Percentiles rank a stretch among this genome's conserved stretches.
phyloP scores from a whole-genome alignment of 768 basidiomycete species.

The Lentinula raphanica region DNA sequence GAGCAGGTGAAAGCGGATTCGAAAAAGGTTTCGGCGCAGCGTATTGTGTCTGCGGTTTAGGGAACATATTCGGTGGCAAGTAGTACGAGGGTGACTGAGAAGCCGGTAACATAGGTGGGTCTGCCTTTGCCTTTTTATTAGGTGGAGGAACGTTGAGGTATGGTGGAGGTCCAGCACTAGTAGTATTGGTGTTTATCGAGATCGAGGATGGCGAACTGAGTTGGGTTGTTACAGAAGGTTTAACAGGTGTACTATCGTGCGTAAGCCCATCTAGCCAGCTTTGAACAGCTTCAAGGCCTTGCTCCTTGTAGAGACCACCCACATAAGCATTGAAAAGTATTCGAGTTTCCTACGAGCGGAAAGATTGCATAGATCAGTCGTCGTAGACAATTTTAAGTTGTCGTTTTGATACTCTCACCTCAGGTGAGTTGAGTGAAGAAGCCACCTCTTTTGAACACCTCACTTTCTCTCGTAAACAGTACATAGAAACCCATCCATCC shows the following conservation, averaged over 20 bases:
- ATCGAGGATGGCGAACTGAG: neutral
- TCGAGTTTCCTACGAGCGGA: conserved; percentile 43
- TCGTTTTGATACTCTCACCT: conserved; percentile 33
- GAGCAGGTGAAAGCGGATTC: conserved; percentile 63
- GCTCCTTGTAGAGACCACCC: conserved; percentile 55
- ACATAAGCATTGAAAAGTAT: conserved; percentile 62
- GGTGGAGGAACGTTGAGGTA: conserved; percentile 17
- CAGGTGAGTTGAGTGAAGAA: conserved; percentile 27
- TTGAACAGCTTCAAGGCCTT: conserved; percentile 45
- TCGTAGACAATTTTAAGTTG: conserved; percentile 4
- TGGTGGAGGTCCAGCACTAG: conserved; percentile 4
- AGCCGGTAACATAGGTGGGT: conserved; percentile 28
- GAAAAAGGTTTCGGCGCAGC: conserved; percentile 17
- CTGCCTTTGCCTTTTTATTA: conserved; percentile 36
- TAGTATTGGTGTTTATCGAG: conserved; percentile 1
- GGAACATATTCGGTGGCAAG: conserved; percentile 7
- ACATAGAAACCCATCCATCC: conserved; percentile 43
- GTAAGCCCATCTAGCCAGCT: conserved; percentile 50
- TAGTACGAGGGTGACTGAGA: conserved; percentile 19
- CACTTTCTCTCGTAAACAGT: conserved; percentile 43
- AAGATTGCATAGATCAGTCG: conserved; percentile 2
- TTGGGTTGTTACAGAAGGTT: neutral
- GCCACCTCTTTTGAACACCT: conserved; percentile 39
- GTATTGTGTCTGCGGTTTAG: conserved; percentile 20
- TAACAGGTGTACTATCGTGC: conserved; percentile 16